Base-by-base conservation (phyloP, 2,329 filamentous ascomycete species). In the Fusarium multiceps region DNA sequence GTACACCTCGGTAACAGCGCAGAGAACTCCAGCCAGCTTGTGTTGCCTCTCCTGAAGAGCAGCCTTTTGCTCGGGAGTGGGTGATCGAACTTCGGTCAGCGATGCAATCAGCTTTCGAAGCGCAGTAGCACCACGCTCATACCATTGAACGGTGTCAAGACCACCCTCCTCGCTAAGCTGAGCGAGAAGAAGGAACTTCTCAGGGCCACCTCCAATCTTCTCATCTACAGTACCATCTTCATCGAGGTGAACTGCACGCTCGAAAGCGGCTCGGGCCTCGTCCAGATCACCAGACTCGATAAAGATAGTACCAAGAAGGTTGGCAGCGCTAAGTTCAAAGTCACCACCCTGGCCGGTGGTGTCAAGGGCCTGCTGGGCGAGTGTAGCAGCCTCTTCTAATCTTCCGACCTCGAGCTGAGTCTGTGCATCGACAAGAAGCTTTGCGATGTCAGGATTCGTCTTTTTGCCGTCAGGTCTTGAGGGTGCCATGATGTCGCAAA, bases 141-240 rank as follows among this genome's bases (percentile, higher is more conserved):
- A 92, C 90, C 90, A 92, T 55, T 74, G 69, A 16, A 92, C 87
- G 72, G 88, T 91, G 75, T 91, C 89, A 48, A 84, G 80, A 2
- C 90, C 90, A 37, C 90, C 90, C 48, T 90, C 86, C 64, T 91
- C 88, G 77, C 88, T 96, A 75, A 99, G 85, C 81, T 99, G 96
- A 68, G 96, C 96, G 62, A 99, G 85, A 88, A 94, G 97, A 50
- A 98, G 82, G 77, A 98, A 98, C 82, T 98, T 98, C 77, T 98
- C 95, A 1, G 94, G 89, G 1, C 94, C 94, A 28, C 93, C 93
- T 50, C 94, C 94, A 54, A 90, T 79, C 41, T 88, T 87, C 75
- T 93, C 91, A 20, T 91, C 87, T 63, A 89, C 82, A 41, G 83
- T 81, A 20, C 95, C 96, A 60, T 94, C 88, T 25, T 90, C 86